Conservation (phyloP, 2,329 filamentous ascomycete genomes). For the Phaeophleospora eucalypticola region DNA sequence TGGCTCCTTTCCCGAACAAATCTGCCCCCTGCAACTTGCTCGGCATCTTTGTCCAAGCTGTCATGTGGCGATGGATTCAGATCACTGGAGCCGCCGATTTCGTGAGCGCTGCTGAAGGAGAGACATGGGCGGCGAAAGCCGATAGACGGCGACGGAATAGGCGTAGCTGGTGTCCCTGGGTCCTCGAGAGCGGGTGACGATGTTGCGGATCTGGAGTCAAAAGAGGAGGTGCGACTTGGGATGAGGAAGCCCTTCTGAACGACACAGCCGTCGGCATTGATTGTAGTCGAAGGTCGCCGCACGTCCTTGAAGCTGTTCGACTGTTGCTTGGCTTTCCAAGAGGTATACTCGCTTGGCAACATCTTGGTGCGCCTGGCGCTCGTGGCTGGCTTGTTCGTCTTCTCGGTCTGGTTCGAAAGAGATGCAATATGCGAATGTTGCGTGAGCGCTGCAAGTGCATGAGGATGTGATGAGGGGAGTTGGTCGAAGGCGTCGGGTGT, state of each 20-base stretch:
- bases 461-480: neutral
- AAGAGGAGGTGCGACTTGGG: slow-evolving; percentile 17
- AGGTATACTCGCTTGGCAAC: slow-evolving; percentile 10
- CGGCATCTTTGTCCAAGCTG: too few species aligned
- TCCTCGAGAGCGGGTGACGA: slow-evolving; percentile 4
- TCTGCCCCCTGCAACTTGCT: too few species aligned
- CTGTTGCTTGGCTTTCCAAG: slow-evolving; percentile 15
- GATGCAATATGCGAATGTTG: slow-evolving; percentile 7
- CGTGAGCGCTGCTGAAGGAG: slow-evolving; percentile 7
- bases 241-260: slow-evolving; percentile 21
- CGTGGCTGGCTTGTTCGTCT: neutral
- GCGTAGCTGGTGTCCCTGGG: slow-evolving; percentile 13
- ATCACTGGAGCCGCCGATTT: slow-evolving; percentile 5
- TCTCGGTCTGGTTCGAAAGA: neutral
- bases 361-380: slow-evolving; percentile 1
- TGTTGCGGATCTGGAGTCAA: slow-evolving; percentile 4
- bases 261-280: slow-evolving; percentile 19
- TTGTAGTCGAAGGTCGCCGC: slow-evolving; percentile 15
- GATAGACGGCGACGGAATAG: slow-evolving; percentile 7
- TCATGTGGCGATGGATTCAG: neutral
- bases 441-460: slow-evolving; percentile 7
- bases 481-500: neutral
- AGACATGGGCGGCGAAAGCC: slow-evolving; percentile 10
- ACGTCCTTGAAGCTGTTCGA: slow-evolving; percentile 6
- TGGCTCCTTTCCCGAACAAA: slow-evolving; percentile 9